These are phyloP conservation scores for Linnemannia elongata DNA, from an alignment of 192 early-diverging fungal species.

Conservation along the genomic window DNA sequence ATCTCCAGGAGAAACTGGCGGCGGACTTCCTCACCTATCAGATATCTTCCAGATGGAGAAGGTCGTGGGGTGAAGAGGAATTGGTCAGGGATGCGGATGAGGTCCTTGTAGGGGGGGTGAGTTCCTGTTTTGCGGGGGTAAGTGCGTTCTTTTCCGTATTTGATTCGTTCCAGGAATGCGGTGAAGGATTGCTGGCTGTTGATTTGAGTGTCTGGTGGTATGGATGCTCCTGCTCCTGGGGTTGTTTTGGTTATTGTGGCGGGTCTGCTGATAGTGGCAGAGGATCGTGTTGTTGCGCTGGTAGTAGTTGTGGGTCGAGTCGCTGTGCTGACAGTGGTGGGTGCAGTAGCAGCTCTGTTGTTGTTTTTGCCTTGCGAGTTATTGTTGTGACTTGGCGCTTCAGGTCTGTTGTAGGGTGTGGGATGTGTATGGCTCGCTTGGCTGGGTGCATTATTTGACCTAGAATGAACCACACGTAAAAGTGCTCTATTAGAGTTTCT, in stretches of 20 bases:
- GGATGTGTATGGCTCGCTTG: neutral
- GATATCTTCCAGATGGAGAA: neutral
- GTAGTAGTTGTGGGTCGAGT: neutral
- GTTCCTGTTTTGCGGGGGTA: neutral
- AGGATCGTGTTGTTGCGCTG: neutral
- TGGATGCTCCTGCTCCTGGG: neutral
- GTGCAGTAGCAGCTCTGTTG: neutral
- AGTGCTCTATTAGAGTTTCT: too few relatives aligned
- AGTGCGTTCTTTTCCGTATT: neutral
- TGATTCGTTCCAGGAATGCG: neutral
- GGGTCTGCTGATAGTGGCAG: neutral
- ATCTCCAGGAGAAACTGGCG: neutral
- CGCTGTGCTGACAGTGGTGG: neutral
- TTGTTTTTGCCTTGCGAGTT: neutral
- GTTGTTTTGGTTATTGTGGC: neutral
- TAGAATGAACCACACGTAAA: neutral
- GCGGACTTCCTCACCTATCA: neutral
- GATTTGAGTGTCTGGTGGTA: neutral
- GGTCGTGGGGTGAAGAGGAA: neutral
- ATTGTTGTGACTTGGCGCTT: neutral
- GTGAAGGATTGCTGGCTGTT: neutral
- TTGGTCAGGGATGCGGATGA: constrained; percentile 8
- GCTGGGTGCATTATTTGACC: neutral
- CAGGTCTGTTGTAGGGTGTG: neutral
- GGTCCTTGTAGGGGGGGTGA: neutral